Evolutionary conservation across 2,329 filamentous ascomycete genomes (phyloP), one percentile per base, ranked within the genome.

Genomic region (Fusarium phyllophilum): DNA sequence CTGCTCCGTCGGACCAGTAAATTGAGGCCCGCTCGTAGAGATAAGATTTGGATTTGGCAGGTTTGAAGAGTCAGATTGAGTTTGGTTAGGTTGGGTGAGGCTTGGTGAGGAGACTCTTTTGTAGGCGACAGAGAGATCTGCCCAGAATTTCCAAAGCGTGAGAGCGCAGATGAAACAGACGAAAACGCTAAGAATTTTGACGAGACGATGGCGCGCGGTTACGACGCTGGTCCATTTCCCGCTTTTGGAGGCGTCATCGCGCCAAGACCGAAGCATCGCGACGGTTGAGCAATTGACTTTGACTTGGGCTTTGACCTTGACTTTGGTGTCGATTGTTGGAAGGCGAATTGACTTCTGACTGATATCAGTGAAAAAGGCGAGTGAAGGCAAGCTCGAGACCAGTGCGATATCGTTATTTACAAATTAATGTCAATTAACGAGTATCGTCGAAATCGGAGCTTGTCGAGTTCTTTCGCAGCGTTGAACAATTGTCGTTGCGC

Each of bases 61-160:
- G 48, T 18, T 52, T 33, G 64, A 38, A 5, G 29, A 20, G 3
- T 10, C 8, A 8, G 45, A n/a, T 10, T 45, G 33, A 3, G 24
- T 41, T 48, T 41, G 17, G 9, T 38, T 11, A 12, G 44, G 12
- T 39, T 61, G 45, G 0, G 51, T 38, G 31, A 58, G 22, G 17
- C 45, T 58, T 3, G 64, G 49, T 7, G 66, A 59, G 1, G 64
- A 42, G 18, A 77, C 60, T 24, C 63, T 51, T 11, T 76, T 60
- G 24, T 75, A 74, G 3, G 51, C 60, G 24, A 62, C 59, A 1
- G 73, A 72, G 1, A 75, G 46, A 36, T 72, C 60, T 12, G 68
- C 49, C 44, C 67, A 77, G 5, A 77, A 72, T 38, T 76, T 63
- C 73, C 73, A 77, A 3, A 77, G 38, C 1, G 75, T 74, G 22